phyloP scores from a whole-genome alignment of 2,329 filamentous ascomycete species.

The Colletotrichum sp. region DNA sequence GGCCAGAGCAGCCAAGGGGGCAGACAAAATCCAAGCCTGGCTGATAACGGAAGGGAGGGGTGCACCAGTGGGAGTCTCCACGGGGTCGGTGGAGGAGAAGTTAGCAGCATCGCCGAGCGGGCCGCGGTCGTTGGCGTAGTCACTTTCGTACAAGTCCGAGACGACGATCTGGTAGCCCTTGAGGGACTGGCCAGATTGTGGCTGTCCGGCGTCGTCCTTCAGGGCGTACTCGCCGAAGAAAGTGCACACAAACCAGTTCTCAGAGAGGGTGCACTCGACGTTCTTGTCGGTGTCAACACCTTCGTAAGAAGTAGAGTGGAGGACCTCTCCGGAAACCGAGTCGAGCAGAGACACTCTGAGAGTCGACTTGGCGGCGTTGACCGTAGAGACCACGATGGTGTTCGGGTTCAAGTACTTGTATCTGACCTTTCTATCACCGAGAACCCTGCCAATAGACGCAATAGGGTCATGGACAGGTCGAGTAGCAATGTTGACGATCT shows the following conservation, averaged over 20 bases:
- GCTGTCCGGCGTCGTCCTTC: conserved; percentile 46
- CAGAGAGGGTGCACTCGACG: conserved; percentile 79
- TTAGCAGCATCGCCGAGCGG: conserved; percentile 72
- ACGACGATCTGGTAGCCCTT: conserved; percentile 88
- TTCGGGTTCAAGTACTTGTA: conserved; percentile 98
- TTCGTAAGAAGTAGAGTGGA: conserved; percentile 73
- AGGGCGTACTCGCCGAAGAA: conserved; percentile 70
- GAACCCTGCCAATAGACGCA: conserved; percentile 91
- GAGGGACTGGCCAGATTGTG: conserved; percentile 53
- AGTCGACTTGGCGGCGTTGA: conserved; percentile 60
- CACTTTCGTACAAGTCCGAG: conserved; percentile 89
- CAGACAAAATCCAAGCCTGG: conserved; percentile 81
- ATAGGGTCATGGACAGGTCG: conserved; percentile 82
- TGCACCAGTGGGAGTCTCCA: conserved; percentile 58
- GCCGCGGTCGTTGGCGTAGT: conserved; percentile 82
- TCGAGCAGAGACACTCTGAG: conserved; percentile 84
- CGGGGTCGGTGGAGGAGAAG: conserved; percentile 77
- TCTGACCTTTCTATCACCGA: conserved; percentile 89
- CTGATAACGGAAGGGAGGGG: conserved; percentile 77
- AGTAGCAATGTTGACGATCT: conserved; percentile 70
- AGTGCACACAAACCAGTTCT: conserved; percentile 95
- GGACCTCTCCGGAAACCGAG: conserved; percentile 80
- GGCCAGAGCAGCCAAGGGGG: conserved; percentile 78
- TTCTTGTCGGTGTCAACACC: conserved; percentile 77
- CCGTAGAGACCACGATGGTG: conserved; percentile 75